Evolutionary conservation across 2,329 filamentous ascomycete species (phyloP).

Genomic region (Neofusicoccum kwambonambiense): DNA sequence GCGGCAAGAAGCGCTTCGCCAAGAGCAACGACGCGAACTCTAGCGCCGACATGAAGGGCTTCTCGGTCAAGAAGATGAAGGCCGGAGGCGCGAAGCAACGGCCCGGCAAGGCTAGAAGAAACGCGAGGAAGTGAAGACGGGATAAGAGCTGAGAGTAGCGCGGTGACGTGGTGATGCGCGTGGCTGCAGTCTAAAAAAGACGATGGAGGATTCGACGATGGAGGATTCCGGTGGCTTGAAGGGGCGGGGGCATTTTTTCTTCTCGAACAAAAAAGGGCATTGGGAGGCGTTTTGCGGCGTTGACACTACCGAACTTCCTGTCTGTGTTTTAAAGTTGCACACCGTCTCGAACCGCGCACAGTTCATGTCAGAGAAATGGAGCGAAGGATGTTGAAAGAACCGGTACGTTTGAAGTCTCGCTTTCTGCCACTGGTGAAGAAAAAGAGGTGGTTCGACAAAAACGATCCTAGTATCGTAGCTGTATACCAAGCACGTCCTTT

Average conservation of each 20-base stretch:
- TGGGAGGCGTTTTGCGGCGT: slow-evolving; percentile 16
- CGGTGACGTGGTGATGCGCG: neutral
- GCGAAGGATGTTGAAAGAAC: no score
- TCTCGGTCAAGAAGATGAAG: slow-evolving; percentile 87
- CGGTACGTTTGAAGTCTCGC: no score
- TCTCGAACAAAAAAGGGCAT: neutral
- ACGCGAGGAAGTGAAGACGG: neutral
- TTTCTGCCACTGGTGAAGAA: no score
- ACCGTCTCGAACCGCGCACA: no score
- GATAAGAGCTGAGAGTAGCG: neutral
- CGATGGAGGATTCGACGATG: neutral
- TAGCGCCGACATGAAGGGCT: slow-evolving; percentile 75
- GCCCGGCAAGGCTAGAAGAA: slow-evolving; percentile 43
- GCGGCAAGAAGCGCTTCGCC: slow-evolving; percentile 86
- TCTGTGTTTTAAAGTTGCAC: no score
- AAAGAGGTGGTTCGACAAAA: no score
- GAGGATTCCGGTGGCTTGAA: neutral
- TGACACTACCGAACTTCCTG: neutral
- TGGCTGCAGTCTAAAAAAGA: neutral
- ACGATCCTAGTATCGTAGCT: no score
- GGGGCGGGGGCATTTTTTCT: neutral
- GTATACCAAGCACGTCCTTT: no score
- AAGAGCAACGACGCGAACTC: slow-evolving; percentile 90
- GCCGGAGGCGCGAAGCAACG: slow-evolving; percentile 29
- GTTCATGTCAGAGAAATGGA: no score